Evolutionary conservation across 176 grass and related monocot genomes (phyloP).

Genomic region (Otatea glauca): DNA sequence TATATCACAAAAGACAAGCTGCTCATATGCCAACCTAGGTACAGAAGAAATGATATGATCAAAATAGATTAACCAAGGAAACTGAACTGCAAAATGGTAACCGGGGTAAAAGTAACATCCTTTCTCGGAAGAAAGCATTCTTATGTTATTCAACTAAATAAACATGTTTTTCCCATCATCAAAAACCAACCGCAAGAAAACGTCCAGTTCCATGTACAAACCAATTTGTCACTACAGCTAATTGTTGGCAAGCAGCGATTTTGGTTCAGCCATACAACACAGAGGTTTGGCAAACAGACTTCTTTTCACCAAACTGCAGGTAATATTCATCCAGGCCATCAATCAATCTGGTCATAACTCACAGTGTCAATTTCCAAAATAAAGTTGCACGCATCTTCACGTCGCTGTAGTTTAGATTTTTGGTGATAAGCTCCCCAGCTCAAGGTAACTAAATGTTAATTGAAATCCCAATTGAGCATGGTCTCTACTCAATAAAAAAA

Average conservation of each 20-base stretch:
- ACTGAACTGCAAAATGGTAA: conserved; percentile 4
- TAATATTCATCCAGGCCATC: not conserved
- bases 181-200: not conserved
- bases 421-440: not conserved
- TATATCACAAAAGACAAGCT: conserved; percentile 88
- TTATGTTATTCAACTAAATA: not conserved
- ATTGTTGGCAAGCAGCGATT: not conserved
- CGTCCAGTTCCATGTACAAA: not conserved
- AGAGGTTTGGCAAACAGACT: conserved; percentile 1
- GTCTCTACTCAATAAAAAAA: not conserved
- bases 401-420: not conserved
- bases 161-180: not conserved
- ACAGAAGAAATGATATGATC: conserved; percentile 12
- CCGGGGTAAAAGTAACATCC: not conserved
- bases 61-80: not conserved
- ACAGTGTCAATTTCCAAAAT: not conserved
- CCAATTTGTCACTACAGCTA: not conserved
- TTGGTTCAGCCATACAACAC: conserved; percentile 6
- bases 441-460: not conserved
- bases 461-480: not conserved
- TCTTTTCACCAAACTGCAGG: not conserved
- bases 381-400: not conserved
- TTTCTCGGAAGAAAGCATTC: not conserved
- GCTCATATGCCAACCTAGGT: conserved; percentile 84
- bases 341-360: not conserved